Conservation (phyloP, 306 rosid species). For the Vicia faba region DNA sequence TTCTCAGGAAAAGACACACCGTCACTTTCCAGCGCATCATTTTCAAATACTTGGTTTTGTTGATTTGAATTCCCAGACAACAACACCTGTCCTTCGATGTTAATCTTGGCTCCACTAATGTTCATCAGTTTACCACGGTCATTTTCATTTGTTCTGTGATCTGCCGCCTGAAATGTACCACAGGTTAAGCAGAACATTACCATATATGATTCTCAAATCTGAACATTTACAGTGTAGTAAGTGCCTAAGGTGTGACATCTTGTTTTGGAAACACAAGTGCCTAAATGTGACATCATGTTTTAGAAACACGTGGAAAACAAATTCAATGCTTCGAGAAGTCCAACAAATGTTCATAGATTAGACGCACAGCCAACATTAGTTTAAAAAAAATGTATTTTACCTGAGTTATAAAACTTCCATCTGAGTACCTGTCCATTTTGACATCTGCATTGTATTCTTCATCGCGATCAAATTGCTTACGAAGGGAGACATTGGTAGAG, state of each 20-base stretch:
- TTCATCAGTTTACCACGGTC: conserved; percentile 45
- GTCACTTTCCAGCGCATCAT: conserved; percentile 49
- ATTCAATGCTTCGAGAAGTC: background rate
- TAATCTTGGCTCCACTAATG: conserved; percentile 50
- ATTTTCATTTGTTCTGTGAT: conserved; percentile 52
- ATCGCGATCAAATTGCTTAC: conserved; percentile 70
- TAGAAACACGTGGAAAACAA: conserved; percentile 6
- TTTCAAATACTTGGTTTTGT: conserved; percentile 60
- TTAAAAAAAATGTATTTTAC: conserved; percentile 38
- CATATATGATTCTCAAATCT: background rate
- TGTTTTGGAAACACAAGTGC: conserved; percentile 15
- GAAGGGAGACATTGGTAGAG: conserved; percentile 63
- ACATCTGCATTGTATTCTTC: conserved; percentile 59
- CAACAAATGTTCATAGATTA: conserved; percentile 1
- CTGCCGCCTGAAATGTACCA: conserved; percentile 54
- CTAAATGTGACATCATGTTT: conserved; percentile 22
- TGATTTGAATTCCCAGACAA: conserved; percentile 56
- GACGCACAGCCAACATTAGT: conserved; percentile 1
- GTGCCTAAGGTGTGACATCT: conserved; percentile 19
- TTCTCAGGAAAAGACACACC: conserved; percentile 52
- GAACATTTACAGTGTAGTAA: background rate
- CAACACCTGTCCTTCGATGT: conserved; percentile 37
- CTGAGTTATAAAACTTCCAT: conserved; percentile 59
- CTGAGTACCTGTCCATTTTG: conserved; percentile 61
- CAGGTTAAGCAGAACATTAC: conserved; percentile 1